phyloP scores from a whole-genome alignment of 176 grass and related monocot species.

The Avena insularis region DNA sequence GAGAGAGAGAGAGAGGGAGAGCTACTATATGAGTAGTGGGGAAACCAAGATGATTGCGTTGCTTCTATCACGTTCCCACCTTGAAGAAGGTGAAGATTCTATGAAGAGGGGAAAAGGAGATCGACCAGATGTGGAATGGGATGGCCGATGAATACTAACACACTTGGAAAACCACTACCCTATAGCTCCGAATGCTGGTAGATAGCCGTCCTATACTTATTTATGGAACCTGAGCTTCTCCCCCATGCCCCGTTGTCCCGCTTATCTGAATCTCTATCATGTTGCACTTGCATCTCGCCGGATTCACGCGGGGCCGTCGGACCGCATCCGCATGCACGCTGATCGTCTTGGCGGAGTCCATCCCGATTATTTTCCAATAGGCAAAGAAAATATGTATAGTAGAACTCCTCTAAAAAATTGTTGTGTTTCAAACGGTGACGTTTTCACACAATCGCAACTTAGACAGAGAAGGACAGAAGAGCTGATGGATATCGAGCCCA shows the following conservation, averaged over 20 bases:
- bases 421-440: background rate
- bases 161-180: background rate
- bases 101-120: background rate
- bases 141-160: background rate
- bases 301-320: too few species aligned
- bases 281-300: background rate
- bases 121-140: slow-evolving; percentile 4
- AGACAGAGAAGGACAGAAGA: background rate
- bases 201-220: background rate
- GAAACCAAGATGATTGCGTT: slow-evolving; percentile 36
- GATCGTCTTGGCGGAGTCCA: too few species aligned
- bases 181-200: background rate
- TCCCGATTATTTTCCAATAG: background rate
- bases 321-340: too few species aligned
- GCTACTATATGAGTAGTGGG: background rate
- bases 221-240: background rate
- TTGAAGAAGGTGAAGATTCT: slow-evolving; percentile 18
- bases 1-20: background rate
- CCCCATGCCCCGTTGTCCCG: slow-evolving; percentile 14
- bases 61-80: slow-evolving; percentile 26
- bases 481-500: background rate
- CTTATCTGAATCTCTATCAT: slow-evolving; percentile 39
- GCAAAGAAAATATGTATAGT: background rate
- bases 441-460: background rate
- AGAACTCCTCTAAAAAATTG: too few species aligned